Evolutionary conservation across 169 alveolate genomes (phyloP), one percentile per base, ranked within the genome.

Genomic region (Perkinsus olseni): DNA sequence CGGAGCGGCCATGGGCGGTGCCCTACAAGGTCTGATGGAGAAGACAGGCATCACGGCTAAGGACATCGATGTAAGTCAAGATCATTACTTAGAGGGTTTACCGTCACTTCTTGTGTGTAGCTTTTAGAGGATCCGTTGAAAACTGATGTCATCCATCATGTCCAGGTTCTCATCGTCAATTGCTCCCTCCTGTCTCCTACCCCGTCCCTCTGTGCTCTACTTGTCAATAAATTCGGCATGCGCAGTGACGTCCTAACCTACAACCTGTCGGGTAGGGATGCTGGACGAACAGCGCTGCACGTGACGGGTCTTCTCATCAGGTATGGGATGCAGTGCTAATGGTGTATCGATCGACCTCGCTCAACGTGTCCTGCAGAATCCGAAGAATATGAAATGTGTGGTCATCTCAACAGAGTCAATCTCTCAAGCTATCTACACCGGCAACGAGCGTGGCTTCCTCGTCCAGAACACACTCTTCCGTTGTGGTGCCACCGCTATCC

Each of bases 401-500:
- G 92, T 91, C n/a, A 48, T 91, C 38, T 36, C 51, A 17, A 91
- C 92, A 0, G 92, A 91, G 39, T 38, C 38, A 37, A 24, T 91
- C 74, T 37, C 62, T 6, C 92, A 91, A 48, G 39, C 38, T 39
- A 28, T 91, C 38, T 91, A 91, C 62, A 38, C 74, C 51, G 92
- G 92, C n/a, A 91, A 91, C 92, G 51, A 91, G 36, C 92, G 92
- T 39, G 3, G 38, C 38, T 38, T 91, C 74, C 38, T 91, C 74
- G 28, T 91, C 11, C 92, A 91, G 92, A 91, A 91, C 51, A 91
- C 92, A 21, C 51, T 91, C 13, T 91, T 91, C 51, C 92, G 92
- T 13, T 91, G 92, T 34, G 92, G 92, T 38, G 92, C 74, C 31
- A 48, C 62, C 36, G 92, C 92, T 4, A 20, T 39, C 28, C 36